Evolutionary conservation across 768 basidiomycete species (phyloP).

Genomic region (Pilatotrama ljubarskyi): DNA sequence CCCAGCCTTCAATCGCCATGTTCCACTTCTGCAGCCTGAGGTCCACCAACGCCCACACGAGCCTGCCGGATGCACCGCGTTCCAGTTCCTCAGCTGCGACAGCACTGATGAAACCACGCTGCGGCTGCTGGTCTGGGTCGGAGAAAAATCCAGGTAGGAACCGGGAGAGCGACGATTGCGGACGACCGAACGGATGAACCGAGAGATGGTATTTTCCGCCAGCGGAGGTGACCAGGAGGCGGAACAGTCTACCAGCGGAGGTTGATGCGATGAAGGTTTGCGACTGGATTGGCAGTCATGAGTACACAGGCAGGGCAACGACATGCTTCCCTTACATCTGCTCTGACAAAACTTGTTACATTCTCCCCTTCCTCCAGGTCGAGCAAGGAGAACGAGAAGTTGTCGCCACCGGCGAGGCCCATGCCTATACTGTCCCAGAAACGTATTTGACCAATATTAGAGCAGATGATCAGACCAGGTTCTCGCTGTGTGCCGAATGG

Average conservation of each 20-base stretch:
- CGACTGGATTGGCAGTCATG: constrained; percentile 38
- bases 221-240: constrained; percentile 61
- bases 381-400: constrained; percentile 52
- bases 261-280: constrained; percentile 72
- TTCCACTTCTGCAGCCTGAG: constrained; percentile 72
- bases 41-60: constrained; percentile 70
- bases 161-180: constrained; percentile 44
- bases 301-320: constrained; percentile 1
- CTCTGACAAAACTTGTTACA: constrained; percentile 65
- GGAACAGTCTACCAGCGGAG: constrained; percentile 64
- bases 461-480: constrained; percentile 83
- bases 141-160: constrained; percentile 46
- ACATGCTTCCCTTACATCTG: constrained; percentile 49
- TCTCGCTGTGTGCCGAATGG: constrained; percentile 70
- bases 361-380: constrained; percentile 55
- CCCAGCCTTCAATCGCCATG: constrained; percentile 67
- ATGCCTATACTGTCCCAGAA: constrained; percentile 90
- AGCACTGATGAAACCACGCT: constrained; percentile 64
- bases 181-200: constrained; percentile 59
- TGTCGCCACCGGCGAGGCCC: constrained; percentile 78
- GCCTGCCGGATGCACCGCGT: constrained; percentile 45
- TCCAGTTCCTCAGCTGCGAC: constrained; percentile 48
- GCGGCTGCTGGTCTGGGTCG: constrained; percentile 42
- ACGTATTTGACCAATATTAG: constrained; percentile 66
- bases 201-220: constrained; percentile 68